phyloP scores from a whole-genome alignment of 495 filamentous ascomycete species.

The Xylaria cubensis region DNA sequence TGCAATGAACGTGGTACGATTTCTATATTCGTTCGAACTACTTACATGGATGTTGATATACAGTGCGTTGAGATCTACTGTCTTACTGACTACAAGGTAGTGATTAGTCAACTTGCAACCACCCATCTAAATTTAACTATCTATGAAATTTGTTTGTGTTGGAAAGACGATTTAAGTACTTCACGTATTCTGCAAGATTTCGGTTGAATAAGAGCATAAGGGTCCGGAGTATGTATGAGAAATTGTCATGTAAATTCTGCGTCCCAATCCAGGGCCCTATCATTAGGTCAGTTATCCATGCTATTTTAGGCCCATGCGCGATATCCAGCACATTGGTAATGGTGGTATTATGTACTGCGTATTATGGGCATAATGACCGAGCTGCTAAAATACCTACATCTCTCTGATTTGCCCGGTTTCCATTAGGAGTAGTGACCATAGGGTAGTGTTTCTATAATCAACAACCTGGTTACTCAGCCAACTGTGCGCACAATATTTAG shows the following conservation, averaged over 20 bases:
- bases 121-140: background rate
- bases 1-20: background rate
- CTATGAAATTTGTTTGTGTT: background rate
- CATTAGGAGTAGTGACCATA: background rate
- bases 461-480: background rate
- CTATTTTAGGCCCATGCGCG: slow-evolving; percentile 12
- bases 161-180: background rate
- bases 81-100: background rate
- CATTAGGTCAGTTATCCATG: background rate
- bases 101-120: background rate
- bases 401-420: background rate
- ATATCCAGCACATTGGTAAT: slow-evolving; percentile 5
- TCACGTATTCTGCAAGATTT: background rate
- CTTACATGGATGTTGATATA: background rate
- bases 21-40: background rate
- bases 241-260: background rate
- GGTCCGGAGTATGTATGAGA: background rate
- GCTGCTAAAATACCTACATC: background rate
- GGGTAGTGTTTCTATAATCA: background rate
- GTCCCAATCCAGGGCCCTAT: background rate
- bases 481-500: background rate
- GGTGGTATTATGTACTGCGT: too few species aligned
- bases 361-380: background rate
- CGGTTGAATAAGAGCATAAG: background rate
- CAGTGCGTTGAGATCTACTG: background rate